These are phyloP conservation scores for Scenedesmus sp. DNA, from an alignment of 163 green algal species.

Conservation along the genomic window DNA sequence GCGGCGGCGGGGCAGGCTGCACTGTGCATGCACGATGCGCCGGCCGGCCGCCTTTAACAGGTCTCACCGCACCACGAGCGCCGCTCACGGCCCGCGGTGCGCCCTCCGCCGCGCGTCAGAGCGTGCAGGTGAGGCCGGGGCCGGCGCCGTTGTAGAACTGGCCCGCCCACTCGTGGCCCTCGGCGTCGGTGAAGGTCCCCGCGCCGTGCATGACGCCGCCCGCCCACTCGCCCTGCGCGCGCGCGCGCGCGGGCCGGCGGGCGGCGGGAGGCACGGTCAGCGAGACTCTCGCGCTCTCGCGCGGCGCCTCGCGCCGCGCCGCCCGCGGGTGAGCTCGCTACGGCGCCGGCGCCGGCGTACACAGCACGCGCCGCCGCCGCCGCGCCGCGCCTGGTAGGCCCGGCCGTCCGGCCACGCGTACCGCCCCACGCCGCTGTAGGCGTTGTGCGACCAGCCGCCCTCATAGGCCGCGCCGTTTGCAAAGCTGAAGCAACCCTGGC, in stretches of 20 bases:
- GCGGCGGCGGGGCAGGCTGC: too few relatives aligned
- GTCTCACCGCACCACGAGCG: too few relatives aligned
- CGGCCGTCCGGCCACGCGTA: constrained; percentile 56
- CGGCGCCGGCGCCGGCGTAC: neutral
- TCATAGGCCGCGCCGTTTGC: constrained; percentile 63
- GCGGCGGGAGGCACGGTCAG: neutral
- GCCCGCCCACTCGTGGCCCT: constrained; percentile 57
- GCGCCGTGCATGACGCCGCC: constrained; percentile 50
- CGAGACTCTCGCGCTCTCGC: neutral
- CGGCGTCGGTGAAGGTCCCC: constrained; percentile 48
- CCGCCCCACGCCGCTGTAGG: constrained; percentile 57
- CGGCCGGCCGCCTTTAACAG: too few relatives aligned
- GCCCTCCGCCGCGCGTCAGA: constrained; percentile 12
- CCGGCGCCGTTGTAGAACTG: constrained; percentile 73
- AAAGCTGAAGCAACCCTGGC: constrained; percentile 66
- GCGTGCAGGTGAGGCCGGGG: constrained; percentile 55
- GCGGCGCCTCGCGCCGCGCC: too few relatives aligned
- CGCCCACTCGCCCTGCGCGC: constrained; percentile 50
- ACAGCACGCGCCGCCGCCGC: neutral
- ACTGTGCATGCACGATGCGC: too few relatives aligned
- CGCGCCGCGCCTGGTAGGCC: constrained; percentile 51
- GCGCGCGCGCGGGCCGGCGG: neutral
- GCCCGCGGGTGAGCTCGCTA: neutral
- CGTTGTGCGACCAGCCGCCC: constrained; percentile 53
- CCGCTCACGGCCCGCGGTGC: neutral